Evolutionary conservation across 495 filamentous ascomycete genomes (phyloP), one percentile per base, ranked within the genome.

Genomic region (Cryomyces minteri): DNA sequence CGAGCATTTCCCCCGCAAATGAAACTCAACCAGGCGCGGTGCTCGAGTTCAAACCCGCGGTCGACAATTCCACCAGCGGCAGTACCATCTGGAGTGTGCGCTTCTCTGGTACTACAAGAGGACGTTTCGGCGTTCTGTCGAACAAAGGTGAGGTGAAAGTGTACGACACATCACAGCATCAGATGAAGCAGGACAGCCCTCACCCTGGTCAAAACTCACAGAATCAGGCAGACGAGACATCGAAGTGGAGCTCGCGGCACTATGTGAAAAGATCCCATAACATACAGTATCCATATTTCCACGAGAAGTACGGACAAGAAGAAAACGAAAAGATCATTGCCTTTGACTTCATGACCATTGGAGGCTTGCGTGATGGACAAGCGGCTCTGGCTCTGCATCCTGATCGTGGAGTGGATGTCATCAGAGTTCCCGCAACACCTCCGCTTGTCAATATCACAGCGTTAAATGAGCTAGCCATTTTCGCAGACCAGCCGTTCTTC

Each of bases 341-440:
- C 1, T 94, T 93, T 58, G 88, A 95, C 54, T 93, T 85, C 67
- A 67, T 92, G 44, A 82, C 63, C 54, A 56, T 72, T 67, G 62
- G 77, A 14, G 72, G 63, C 40, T 69, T 69, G 2, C 63, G 71
- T 6, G 62, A 77, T 38, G 77, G 77, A 41, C 75, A 81, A 18
- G 73, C 75, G 41, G 69, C 76, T 32, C 64, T 93, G 48, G 76
- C 79, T 5, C 62, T 88, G 11, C 70, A 79, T 40, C 77, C 76
- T 5, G 76, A 75, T 56, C 77, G 80, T n/a, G 59, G 66, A 4
- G 68, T 87, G 40, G 76, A 76, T 11, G 71, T 87, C 25, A 50
- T 67, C n/a, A 69, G 67, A 25, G 54, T 82, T 6, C 73, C 56
- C 7, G 8, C 31, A 30, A 40, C 49, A 6, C 45, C 54, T 10